Percentiles rank a stretch among this genome's conserved stretches.
These are phyloP conservation scores for Rhodomyrtus psidioides DNA, from an alignment of 441 rosid genomes.

Conservation along the genomic window DNA sequence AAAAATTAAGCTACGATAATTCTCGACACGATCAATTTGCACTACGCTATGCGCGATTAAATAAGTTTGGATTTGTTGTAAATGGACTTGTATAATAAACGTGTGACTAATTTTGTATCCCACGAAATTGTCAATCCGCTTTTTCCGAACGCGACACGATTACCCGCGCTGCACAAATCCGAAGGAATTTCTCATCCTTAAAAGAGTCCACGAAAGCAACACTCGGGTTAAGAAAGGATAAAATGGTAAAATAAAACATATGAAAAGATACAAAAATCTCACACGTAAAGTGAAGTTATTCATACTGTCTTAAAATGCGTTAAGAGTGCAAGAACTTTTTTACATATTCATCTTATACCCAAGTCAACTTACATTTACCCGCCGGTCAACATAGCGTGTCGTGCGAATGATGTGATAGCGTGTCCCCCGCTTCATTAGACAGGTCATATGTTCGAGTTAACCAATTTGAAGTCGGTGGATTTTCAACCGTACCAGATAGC, in stretches of 20 bases:
- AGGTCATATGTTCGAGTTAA: no score
- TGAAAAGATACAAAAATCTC: neutral
- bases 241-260: neutral
- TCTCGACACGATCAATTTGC: neutral
- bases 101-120: neutral
- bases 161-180: accelerated
- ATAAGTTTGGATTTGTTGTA: neutral
- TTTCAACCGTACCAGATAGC: no score
- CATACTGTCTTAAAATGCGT: neutral
- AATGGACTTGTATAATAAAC: neutral
- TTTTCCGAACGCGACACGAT: no score
- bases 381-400: no score
- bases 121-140: accelerated
- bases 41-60: neutral
- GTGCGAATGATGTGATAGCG: no score
- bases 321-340: neutral
- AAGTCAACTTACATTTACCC: no score
- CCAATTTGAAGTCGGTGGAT: no score
- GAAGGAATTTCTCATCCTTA: neutral
- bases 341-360: neutral
- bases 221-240: neutral
- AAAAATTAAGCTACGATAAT: neutral
- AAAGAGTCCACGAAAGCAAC: neutral
- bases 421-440: no score
- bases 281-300: neutral